phyloP scores from a whole-genome alignment of 164 flowering plant genomes.

The Aristolochia contorta region DNA sequence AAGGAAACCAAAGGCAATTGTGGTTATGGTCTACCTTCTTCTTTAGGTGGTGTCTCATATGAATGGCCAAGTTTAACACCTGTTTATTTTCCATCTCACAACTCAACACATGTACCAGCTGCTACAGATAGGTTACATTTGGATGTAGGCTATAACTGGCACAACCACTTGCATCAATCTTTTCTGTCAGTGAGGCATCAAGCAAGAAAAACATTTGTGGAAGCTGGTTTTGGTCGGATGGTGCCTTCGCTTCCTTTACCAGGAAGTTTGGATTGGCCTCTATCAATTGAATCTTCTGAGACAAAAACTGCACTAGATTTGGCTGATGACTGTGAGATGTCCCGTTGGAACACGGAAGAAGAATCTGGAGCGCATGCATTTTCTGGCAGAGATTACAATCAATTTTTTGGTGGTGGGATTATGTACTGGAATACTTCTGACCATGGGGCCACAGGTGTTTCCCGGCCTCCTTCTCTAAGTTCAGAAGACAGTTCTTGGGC shows the following conservation, averaged over 20 bases:
- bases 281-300: slow-evolving; percentile 48
- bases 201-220: slow-evolving; percentile 43
- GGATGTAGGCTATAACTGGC: slow-evolving; percentile 79
- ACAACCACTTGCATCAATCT: slow-evolving; percentile 51
- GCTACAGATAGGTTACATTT: slow-evolving; percentile 92
- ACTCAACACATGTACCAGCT: slow-evolving; percentile 55
- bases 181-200: slow-evolving; percentile 51
- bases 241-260: slow-evolving; percentile 39
- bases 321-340: slow-evolving; percentile 47
- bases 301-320: slow-evolving; percentile 32
- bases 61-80: slow-evolving; percentile 80
- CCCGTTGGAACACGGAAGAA: slow-evolving; percentile 81
- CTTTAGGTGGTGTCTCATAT: slow-evolving; percentile 42
- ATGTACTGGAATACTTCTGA: slow-evolving; percentile 98
- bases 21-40: slow-evolving; percentile 22
- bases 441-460: slow-evolving; percentile 57
- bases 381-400: slow-evolving; percentile 78
- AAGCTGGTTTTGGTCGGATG: slow-evolving; percentile 37
- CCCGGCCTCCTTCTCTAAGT: slow-evolving; percentile 93
- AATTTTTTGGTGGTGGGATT: slow-evolving; percentile 92
- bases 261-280: slow-evolving; percentile 94
- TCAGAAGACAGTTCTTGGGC: slow-evolving; percentile 99
- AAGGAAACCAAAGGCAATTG: slow-evolving; percentile 16
- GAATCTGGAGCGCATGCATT: slow-evolving; percentile 71
- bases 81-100: slow-evolving; percentile 37